Evolutionary conservation across 768 basidiomycete species (phyloP).

Genomic region (Tylopilus vinaceipallidus): DNA sequence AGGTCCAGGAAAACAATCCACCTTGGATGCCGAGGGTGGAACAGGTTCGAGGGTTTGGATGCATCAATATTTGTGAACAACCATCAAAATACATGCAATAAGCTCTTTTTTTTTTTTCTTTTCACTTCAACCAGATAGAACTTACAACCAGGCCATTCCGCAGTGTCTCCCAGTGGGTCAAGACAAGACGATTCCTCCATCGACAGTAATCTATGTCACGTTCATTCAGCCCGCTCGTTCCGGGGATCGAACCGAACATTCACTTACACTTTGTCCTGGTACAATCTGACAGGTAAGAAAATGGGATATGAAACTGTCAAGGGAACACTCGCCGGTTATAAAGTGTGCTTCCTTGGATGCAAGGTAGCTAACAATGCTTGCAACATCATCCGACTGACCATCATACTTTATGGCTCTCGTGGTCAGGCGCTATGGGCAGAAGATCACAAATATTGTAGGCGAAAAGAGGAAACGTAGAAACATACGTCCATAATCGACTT

Average conservation of each 20-base stretch:
- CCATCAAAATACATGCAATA: no score
- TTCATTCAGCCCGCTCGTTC: background rate
- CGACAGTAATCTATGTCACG: background rate
- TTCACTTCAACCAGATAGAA: no score
- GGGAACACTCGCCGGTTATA: background rate
- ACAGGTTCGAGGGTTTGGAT: no score
- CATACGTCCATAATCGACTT: background rate
- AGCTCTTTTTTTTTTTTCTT: no score
- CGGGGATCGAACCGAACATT: no score
- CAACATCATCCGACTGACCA: background rate
- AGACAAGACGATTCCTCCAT: background rate
- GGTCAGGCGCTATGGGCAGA: background rate
- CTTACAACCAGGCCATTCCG: no score
- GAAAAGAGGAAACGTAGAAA: no score
- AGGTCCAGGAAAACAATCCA: no score
- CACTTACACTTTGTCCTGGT: background rate
- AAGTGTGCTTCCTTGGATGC: background rate
- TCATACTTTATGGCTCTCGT: background rate
- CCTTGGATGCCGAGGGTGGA: no score
- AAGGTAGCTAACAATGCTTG: background rate
- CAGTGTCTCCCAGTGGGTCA: no score
- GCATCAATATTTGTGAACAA: no score
- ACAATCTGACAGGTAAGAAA: background rate
- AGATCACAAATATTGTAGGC: no score
- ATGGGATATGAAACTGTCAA: background rate